Percentiles rank a stretch among this genome's conserved stretches.
Conservation (phyloP, 768 basidiomycete genomes). For the Aureoboletus auriporus region DNA sequence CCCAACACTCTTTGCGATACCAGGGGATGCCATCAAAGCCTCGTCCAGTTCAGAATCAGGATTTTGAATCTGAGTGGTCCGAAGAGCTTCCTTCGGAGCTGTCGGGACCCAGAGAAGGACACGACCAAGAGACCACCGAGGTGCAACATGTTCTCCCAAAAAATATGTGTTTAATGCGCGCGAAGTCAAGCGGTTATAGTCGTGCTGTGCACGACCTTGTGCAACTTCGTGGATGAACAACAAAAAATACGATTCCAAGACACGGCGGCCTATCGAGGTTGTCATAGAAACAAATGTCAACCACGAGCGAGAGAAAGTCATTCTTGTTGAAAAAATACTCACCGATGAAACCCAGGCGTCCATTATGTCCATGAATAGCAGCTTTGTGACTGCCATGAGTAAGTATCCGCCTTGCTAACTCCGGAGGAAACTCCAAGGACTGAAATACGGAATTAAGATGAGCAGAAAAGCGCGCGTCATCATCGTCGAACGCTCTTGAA, state of each 20-base stretch:
- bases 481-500: constrained; percentile 6
- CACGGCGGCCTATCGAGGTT: constrained; percentile 58
- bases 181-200: constrained; percentile 54
- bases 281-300: not conserved
- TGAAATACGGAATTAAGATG: constrained; percentile 64
- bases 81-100: constrained; percentile 35
- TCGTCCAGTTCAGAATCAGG: constrained; percentile 26
- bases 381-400: constrained; percentile 75
- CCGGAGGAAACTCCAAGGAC: constrained; percentile 64
- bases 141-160: constrained; percentile 71
- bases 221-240: constrained; percentile 63
- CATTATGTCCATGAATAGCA: constrained; percentile 67
- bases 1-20: constrained; percentile 52
- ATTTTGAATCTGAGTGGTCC: constrained; percentile 9
- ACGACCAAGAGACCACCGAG: constrained; percentile 69
- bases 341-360: constrained; percentile 71
- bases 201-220: constrained; percentile 42
- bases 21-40: constrained; percentile 27
- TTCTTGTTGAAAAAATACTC: not conserved
- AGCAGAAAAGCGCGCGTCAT: constrained; percentile 34
- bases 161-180: constrained; percentile 64
- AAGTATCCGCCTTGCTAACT: constrained; percentile 67
- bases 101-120: constrained; percentile 75
- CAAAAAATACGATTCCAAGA: constrained; percentile 69
- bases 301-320: not conserved